A percentile compares a stretch with the other conserved stretches of the same genome.
Conservation (phyloP, 331 rosid species). For the Saraca asoca region DNA sequence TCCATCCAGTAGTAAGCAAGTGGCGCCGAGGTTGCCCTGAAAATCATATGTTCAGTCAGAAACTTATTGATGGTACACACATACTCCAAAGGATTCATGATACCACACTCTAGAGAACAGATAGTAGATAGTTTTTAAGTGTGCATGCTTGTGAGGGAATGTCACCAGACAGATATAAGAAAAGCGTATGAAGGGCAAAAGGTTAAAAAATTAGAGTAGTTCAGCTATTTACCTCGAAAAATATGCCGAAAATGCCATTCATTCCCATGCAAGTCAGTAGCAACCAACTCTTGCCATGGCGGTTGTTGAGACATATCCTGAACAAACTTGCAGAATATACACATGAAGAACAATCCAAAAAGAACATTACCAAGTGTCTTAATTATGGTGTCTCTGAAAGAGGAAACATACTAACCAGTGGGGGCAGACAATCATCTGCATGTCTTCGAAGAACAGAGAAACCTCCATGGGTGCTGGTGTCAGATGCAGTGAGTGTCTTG, state of each 20-base stretch:
- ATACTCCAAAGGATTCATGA: too few relatives aligned
- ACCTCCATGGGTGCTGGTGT: conserved; percentile 97
- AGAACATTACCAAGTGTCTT: background rate
- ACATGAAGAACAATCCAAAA: conserved; percentile 20
- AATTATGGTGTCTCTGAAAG: conserved; percentile 5
- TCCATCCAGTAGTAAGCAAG: conserved; percentile 97
- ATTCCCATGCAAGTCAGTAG: conserved; percentile 87
- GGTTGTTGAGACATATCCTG: conserved; percentile 99
- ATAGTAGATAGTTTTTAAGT: background rate
- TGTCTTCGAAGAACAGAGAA: conserved; percentile 97
- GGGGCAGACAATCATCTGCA: conserved; percentile 97
- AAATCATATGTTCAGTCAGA: conserved; percentile 32
- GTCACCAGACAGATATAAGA: conserved; percentile 4
- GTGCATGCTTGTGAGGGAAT: too few relatives aligned
- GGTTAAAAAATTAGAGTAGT: too few relatives aligned
- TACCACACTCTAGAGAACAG: too few relatives aligned
- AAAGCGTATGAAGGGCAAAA: background rate
- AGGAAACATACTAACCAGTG: conserved; percentile 58
- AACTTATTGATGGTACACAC: background rate
- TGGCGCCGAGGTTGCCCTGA: conserved; percentile 99
- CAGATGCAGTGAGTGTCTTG: conserved; percentile 98
- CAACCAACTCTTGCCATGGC: conserved; percentile 98
- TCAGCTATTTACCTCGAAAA: conserved; percentile 67
- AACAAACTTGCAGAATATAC: conserved; percentile 30
- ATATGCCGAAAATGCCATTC: conserved; percentile 99